Percentiles rank a stretch among this genome's conserved stretches.
Conservation (phyloP, 768 basidiomycete genomes). For the Melanogaster broomeanus region DNA sequence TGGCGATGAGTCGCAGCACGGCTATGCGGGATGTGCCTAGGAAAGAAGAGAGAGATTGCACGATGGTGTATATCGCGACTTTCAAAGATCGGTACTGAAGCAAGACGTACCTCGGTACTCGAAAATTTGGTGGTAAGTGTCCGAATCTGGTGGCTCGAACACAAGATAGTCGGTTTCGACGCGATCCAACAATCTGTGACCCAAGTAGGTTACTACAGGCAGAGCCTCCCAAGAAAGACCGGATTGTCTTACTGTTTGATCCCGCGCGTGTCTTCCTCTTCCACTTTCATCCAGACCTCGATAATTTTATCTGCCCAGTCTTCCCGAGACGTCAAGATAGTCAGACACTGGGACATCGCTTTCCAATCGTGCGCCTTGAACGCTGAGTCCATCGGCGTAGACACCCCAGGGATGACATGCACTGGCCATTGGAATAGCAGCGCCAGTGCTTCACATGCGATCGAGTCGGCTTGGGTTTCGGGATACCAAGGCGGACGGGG, state of each 20-base stretch:
- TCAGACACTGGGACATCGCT: conserved; percentile 18
- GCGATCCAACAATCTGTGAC: conserved; percentile 18
- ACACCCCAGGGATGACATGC: conserved; percentile 24
- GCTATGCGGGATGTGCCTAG: conserved; percentile 25
- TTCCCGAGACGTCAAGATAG: conserved; percentile 27
- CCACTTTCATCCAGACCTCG: conserved; percentile 27
- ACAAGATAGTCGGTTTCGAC: conserved; percentile 19
- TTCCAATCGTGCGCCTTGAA: conserved; percentile 24
- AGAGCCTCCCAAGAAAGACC: not conserved
- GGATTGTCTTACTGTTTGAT: conserved; percentile 15
- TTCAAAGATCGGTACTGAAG: not conserved
- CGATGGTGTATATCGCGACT: not conserved
- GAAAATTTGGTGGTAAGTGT: conserved; percentile 16
- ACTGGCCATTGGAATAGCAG: conserved; percentile 25
- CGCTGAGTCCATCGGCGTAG: conserved; percentile 7
- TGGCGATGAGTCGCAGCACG: conserved; percentile 30
- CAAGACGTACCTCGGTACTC: conserved; percentile 17
- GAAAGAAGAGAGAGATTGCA: too few species aligned
- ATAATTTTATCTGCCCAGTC: conserved; percentile 28
- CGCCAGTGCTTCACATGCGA: conserved; percentile 25
- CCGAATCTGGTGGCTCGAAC: conserved; percentile 2
- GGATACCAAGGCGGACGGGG: conserved; percentile 29
- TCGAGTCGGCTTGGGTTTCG: conserved; percentile 21
- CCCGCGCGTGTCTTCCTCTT: conserved; percentile 24
- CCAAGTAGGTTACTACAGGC: not conserved